A percentile compares a stretch with the other conserved stretches of the same genome.
Evolutionary conservation across 2,329 filamentous ascomycete species (phyloP).

Genomic region (Talaromyces sp.): DNA sequence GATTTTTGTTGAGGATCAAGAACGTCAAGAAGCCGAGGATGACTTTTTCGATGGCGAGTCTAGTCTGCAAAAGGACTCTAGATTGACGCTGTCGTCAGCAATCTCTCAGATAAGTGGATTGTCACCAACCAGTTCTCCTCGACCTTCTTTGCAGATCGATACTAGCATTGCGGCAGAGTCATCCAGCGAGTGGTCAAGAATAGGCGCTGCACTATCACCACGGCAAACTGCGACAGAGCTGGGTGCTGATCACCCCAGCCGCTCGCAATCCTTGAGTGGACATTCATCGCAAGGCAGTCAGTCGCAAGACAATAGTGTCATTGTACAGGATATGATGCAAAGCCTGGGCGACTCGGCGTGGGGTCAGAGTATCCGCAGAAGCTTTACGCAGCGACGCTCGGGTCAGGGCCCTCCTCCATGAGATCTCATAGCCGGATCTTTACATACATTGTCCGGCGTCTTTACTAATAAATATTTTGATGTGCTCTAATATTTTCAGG

Average conservation of each 20-base stretch:
- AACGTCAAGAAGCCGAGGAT: constrained; percentile 33
- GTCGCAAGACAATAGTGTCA: constrained; percentile 64
- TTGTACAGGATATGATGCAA: constrained; percentile 72
- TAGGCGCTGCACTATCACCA: constrained; percentile 17
- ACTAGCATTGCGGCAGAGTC: constrained; percentile 5
- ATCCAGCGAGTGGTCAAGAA: constrained; percentile 16
- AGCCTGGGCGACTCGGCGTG: constrained; percentile 86
- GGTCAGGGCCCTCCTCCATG: constrained; percentile 9
- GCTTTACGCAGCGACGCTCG: constrained; percentile 65
- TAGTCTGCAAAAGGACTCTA: constrained; percentile 29
- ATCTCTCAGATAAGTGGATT: constrained; percentile 9
- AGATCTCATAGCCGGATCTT: neutral
- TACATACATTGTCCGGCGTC: neutral
- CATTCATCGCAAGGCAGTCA: constrained; percentile 31
- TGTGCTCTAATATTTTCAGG: neutral
- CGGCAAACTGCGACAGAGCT: constrained; percentile 6
- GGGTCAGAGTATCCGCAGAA: constrained; percentile 87
- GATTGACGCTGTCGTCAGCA: neutral
- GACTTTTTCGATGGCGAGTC: constrained; percentile 1
- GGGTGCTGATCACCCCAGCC: neutral
- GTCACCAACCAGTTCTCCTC: constrained; percentile 13
- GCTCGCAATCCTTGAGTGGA: constrained; percentile 17
- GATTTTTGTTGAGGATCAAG: constrained; percentile 81
- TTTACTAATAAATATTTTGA: neutral
- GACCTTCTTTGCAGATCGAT: constrained; percentile 20